Evolutionary conservation across 345 rosid genomes (phyloP).

Genomic region (Arabidopsis suecica): DNA sequence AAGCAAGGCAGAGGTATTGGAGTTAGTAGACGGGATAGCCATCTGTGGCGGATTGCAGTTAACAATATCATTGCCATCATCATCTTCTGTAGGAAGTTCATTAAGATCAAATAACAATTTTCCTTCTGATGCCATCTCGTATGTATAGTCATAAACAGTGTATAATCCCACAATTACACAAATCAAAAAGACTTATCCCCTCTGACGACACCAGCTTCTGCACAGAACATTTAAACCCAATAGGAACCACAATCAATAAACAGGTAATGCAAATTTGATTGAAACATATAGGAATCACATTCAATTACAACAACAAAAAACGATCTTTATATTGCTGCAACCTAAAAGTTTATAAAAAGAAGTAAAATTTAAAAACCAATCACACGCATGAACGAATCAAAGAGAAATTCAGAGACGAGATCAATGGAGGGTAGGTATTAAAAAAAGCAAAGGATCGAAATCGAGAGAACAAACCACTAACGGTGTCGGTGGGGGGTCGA

Average conservation of each 20-base stretch:
- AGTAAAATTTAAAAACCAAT: neutral
- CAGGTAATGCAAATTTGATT: conserved; percentile 17
- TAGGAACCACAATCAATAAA: conserved; percentile 23
- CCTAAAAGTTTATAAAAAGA: neutral
- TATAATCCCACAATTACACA: conserved; percentile 19
- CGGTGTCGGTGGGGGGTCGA: conserved; percentile 31
- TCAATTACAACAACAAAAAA: neutral
- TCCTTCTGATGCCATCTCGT: conserved; percentile 93
- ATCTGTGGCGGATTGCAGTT: conserved; percentile 63
- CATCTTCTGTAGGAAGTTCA: conserved; percentile 79
- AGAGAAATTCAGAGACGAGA: conserved; percentile 11
- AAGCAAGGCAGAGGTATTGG: conserved; percentile 53
- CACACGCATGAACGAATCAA: neutral
- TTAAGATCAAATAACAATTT: conserved; percentile 94
- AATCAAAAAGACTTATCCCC: conserved; percentile 24
- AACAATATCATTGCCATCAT: conserved; percentile 58
- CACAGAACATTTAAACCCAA: neutral
- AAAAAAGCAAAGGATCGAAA: conserved; percentile 10
- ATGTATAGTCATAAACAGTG: conserved; percentile 73
- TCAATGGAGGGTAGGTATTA: conserved; percentile 25
- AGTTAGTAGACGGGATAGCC: conserved; percentile 56
- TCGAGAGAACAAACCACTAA: conserved; percentile 38
- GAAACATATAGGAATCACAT: neutral
- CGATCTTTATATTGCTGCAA: neutral
- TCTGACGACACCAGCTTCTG: conserved; percentile 38